Percentiles rank a stretch among this genome's conserved stretches.
Evolutionary conservation across 345 rosid species (phyloP).

Genomic region (Odontarrhena argentea): DNA sequence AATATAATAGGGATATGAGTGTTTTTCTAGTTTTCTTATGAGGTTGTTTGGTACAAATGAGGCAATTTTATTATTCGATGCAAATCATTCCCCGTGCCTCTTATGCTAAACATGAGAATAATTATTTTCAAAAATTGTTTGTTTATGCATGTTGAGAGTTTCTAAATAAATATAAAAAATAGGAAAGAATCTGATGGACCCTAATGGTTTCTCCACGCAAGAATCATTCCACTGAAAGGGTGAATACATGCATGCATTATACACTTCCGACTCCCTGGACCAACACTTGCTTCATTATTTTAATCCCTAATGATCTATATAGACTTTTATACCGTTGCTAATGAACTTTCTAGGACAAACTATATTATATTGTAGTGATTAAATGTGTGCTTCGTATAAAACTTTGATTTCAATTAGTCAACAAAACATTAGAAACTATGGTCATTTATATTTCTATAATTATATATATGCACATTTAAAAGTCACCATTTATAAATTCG

Average conservation of each 20-base stretch:
- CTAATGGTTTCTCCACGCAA: slow-evolving; percentile 50
- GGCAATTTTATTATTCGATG: slow-evolving; percentile 34
- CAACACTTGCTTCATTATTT: slow-evolving; percentile 25
- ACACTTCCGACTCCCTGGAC: slow-evolving; percentile 33
- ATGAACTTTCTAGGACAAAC: slow-evolving; percentile 23
- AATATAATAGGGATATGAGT: not conserved
- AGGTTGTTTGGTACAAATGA: slow-evolving; percentile 33
- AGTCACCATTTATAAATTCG: no score
- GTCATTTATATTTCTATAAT: no score
- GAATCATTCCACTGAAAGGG: slow-evolving; percentile 50
- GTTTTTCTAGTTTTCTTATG: slow-evolving; percentile 1
- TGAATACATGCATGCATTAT: slow-evolving; percentile 39
- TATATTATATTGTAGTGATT: slow-evolving; percentile 6
- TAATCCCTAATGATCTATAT: slow-evolving; percentile 20
- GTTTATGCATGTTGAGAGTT: not conserved
- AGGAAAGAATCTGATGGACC: slow-evolving; percentile 31
- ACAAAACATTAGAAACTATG: not conserved
- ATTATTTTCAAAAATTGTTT: slow-evolving; percentile 3
- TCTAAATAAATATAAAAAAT: not conserved
- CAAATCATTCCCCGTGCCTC: slow-evolving; percentile 48
- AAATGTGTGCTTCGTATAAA: not conserved
- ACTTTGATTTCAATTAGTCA: not conserved
- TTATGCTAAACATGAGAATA: slow-evolving; percentile 23
- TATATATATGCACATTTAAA: no score
- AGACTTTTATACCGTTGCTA: not conserved